Percentiles rank a stretch among this genome's conserved stretches.
phyloP scores from a whole-genome alignment of 1,284 basidiomycete genomes.

The Calocybe gambosa region DNA sequence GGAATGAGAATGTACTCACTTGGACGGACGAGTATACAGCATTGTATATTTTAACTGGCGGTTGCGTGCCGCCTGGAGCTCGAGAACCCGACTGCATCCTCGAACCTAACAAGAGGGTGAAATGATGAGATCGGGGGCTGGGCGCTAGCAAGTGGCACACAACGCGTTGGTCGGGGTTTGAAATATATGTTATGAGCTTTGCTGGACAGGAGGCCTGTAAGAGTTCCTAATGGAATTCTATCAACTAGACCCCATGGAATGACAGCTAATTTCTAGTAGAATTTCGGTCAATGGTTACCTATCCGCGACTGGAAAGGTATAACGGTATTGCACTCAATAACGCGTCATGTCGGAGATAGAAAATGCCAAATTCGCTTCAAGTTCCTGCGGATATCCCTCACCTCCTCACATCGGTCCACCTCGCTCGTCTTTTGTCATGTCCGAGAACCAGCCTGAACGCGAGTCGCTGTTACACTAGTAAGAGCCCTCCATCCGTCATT shows the following conservation, averaged over 20 bases:
- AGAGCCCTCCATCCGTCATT: slow-evolving; percentile 13
- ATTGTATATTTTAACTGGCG: slow-evolving; percentile 81
- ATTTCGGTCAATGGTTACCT: not conserved
- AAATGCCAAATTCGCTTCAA: not conserved
- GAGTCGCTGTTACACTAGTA: slow-evolving; percentile 30
- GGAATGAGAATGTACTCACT: slow-evolving; percentile 32
- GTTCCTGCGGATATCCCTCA: slow-evolving; percentile 1
- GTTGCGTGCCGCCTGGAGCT: slow-evolving; percentile 35
- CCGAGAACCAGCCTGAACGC: slow-evolving; percentile 28
- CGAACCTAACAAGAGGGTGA: slow-evolving; percentile 8
- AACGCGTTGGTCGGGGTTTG: slow-evolving; percentile 31
- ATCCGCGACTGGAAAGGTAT: not conserved
- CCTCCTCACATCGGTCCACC: not conserved
- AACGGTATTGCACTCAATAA: slow-evolving; percentile 4
- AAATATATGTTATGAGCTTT: slow-evolving; percentile 13
- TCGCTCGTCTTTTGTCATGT: slow-evolving; percentile 16
- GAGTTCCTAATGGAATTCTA: not conserved
- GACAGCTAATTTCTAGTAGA: not conserved
- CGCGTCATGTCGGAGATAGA: slow-evolving; percentile 16
- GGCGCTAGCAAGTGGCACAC: slow-evolving; percentile 27
- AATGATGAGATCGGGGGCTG: slow-evolving; percentile 13
- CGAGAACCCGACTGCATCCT: slow-evolving; percentile 39
- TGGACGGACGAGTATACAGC: slow-evolving; percentile 84
- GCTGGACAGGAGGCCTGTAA: not conserved
- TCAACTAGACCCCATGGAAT: not conserved